Evolutionary conservation across 768 basidiomycete genomes (phyloP), one percentile per base, ranked within the genome.

Genomic region (Boletus subparvulus): DNA sequence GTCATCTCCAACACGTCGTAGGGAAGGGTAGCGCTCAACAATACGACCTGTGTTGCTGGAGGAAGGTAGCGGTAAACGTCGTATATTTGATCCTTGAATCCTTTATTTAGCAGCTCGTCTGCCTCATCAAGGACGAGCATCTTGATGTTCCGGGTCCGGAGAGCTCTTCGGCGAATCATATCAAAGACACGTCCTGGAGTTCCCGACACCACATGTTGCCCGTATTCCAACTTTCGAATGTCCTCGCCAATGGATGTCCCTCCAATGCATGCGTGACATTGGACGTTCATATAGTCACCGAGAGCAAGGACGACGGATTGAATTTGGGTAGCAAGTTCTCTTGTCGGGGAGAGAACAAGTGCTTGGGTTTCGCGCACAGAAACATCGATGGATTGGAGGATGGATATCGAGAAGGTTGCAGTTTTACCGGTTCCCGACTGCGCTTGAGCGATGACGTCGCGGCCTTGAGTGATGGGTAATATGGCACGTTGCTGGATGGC

Each of bases 351-450:
- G 36, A 99, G 83, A 55, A 99, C 89, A 49, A 99, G 87, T 0
- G 94, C 96, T 74, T 98, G 96, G 3, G 94, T 94, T 76, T 97
- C 94, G 59, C 94, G 87, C 48, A 98, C 83, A 39, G 90, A 88
- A 42, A 92, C 86, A 73, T 99, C 96, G 84, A 99, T 97, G 61
- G 92, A 93, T 73, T 99, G 96, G 51, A 99, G 86, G 73, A 97
- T 93, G 63, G 95, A 91, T 72, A 99, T 97, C 64, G 94, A 95
- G 78, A 98, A 98, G 19, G 96, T 97, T 7, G 96, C 96, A 11
- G 96, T 99, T 92, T 98, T 99, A 83, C 96, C 96, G 37, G 96
- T 98, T 72, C 96, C 96, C 35, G 95, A 97, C 78, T 98, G 96
- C 42, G 96, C 96, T 78, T 98, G 96, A 36, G 96, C 96, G 72